Base-by-base conservation (phyloP, 148 eudicot genomes). In the Amaranthus palmeri region DNA sequence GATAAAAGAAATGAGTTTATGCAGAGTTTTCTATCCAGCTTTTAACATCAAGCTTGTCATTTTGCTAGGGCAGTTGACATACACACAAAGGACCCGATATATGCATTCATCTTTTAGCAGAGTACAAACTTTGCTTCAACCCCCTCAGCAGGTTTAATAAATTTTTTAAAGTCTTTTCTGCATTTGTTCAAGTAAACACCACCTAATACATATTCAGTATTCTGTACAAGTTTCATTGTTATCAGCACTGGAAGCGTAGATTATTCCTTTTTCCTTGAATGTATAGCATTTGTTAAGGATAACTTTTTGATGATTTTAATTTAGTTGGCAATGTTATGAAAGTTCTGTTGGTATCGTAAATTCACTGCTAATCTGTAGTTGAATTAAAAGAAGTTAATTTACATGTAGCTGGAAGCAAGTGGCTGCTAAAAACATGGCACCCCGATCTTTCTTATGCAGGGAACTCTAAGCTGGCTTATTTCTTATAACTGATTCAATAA, bases 41-140 rank as follows among this genome's bases (percentile, higher is more conserved):
- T 68, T 51, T 73, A 67, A 72, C 48, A 3, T 50, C 36, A 6
- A 49, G 49, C 17, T 50, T 68, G 65, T 70, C 45, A 46, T 69
- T 72, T 41, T 49, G 48, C 45, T 66, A 50, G 80, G 82, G 68
- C 83, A 80, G 45, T 61, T 71, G 18, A 52, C 49, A 70, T 42
- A 59, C 71, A 51, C 50, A 60, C 73, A 75, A 73, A 79, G 84
- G 77, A 65, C 72, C 25, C 55, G 65, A 52, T 71, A 73, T 77
- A 25, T 71, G 9, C 65, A 71, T 59, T 47, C 80, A 50, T 51
- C 73, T 61, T 49, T 72, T 56, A 6, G 50, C 44, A 59, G 72
- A 76, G 15, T 74, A 47, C 80, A 48, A 6, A 3, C 72, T 49
- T 68, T 70, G 79, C 64, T 62, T 56, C 44, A 56, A 69, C 65